These are phyloP conservation scores for Phytophthora sp. DNA, from an alignment of 352 stramenopile genomes.

Conservation along the genomic window DNA sequence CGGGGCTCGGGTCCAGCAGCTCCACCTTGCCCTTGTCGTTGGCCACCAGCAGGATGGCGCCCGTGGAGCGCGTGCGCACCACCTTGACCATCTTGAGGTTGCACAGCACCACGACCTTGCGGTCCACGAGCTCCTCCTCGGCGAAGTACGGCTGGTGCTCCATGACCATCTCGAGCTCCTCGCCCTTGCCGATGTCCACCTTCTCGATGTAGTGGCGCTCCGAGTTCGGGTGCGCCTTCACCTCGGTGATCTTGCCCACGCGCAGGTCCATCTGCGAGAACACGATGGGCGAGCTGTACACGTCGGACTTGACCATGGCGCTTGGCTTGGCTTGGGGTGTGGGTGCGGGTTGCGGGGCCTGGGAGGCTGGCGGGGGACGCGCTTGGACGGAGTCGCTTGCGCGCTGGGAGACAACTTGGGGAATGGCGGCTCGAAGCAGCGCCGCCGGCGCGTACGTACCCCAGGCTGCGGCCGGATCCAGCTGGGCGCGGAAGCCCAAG, in stretches of 20 bases:
- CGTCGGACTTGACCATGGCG: conserved; percentile 78
- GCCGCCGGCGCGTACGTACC: conserved; percentile 19
- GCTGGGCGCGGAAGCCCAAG: conserved; percentile 19
- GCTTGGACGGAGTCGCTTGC: conserved; percentile 37
- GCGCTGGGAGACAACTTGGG: conserved; percentile 48
- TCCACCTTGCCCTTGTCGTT: conserved; percentile 69
- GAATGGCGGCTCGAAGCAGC: conserved; percentile 39
- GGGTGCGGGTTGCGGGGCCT: not conserved
- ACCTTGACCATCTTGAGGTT: conserved; percentile 85
- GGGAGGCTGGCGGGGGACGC: not conserved
- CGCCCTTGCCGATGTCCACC: conserved; percentile 77
- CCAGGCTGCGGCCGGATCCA: conserved; percentile 16
- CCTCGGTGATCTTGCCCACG: conserved; percentile 74
- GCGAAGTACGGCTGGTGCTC: conserved; percentile 81
- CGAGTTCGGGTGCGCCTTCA: conserved; percentile 67
- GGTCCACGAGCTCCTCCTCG: conserved; percentile 72
- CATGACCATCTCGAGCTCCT: conserved; percentile 77
- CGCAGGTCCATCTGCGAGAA: conserved; percentile 74
- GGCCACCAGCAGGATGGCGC: conserved; percentile 56
- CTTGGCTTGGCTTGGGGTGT: conserved; percentile 11
- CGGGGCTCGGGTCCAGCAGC: conserved; percentile 63
- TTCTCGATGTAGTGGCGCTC: conserved; percentile 81
- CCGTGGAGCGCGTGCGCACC: conserved; percentile 64
- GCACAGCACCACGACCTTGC: conserved; percentile 75
- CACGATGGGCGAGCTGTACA: conserved; percentile 76